A percentile compares a stretch with the other conserved stretches of the same genome.
Evolutionary conservation across 2,329 filamentous ascomycete species (phyloP).

Genomic region (Escovopsis sp.): DNA sequence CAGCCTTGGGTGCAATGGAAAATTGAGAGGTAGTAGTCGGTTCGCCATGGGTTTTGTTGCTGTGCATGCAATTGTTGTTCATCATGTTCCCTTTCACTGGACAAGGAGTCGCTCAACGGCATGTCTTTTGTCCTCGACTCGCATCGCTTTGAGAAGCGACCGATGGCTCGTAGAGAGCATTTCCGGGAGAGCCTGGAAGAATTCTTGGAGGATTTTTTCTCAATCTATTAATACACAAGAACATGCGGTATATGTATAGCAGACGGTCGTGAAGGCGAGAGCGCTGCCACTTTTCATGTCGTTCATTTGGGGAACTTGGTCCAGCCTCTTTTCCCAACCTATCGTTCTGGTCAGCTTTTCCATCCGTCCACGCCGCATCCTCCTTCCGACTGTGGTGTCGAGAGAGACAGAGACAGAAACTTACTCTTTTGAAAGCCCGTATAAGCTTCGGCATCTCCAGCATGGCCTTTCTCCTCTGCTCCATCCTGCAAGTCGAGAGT

Average conservation of each 20-base stretch:
- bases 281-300: background rate
- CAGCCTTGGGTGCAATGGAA: no score
- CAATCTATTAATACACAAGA: conserved; percentile 15
- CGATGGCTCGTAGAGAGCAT: no score
- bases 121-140: no score
- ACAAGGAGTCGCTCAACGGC: no score
- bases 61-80: no score
- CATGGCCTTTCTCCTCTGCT: conserved; percentile 84
- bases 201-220: background rate
- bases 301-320: conserved; percentile 42
- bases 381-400: no score
- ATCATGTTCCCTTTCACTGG: no score
- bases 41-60: no score
- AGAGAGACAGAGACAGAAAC: conserved; percentile 15
- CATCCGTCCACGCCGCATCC: background rate
- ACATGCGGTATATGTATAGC: conserved; percentile 21
- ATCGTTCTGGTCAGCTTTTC: conserved; percentile 19
- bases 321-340: conserved; percentile 43
- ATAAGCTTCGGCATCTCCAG: conserved; percentile 87
- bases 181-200: no score
- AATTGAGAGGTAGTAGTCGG: no score
- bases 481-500: conserved; percentile 42
- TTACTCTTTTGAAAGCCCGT: conserved; percentile 81
- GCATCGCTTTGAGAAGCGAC: no score
- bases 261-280: background rate